Conservation (phyloP, 306 rosid genomes). For the Cucumis hystrix region DNA sequence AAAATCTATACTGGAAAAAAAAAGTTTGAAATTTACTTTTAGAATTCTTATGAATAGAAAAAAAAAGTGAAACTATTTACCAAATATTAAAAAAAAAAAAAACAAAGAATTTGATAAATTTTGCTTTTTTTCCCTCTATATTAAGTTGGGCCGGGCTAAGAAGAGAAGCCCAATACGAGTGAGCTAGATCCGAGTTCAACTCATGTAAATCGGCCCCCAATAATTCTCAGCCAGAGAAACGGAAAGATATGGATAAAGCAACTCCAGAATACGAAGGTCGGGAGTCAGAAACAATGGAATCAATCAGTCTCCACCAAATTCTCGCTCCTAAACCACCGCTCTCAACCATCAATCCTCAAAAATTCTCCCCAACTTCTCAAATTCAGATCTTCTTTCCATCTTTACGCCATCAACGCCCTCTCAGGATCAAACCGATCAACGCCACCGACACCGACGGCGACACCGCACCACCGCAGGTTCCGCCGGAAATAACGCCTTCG, state of each 20-base stretch:
- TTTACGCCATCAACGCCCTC: slow-evolving; percentile 3
- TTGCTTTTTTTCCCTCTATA: too few species aligned
- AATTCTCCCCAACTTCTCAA: slow-evolving; percentile 5
- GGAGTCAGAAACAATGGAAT: not conserved
- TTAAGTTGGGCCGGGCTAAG: not conserved
- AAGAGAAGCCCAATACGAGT: not conserved
- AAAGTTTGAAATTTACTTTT: too few species aligned
- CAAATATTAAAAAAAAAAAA: too few species aligned
- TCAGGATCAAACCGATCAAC: slow-evolving; percentile 20
- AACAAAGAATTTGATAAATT: too few species aligned
- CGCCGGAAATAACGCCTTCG: slow-evolving; percentile 13
- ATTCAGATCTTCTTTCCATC: slow-evolving; percentile 8
- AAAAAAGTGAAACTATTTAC: too few species aligned
- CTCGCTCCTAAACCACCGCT: slow-evolving; percentile 34
- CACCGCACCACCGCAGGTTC: slow-evolving; percentile 15
- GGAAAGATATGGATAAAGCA: not conserved
- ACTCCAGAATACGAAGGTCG: not conserved
- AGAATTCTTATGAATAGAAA: too few species aligned
- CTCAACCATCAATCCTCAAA: slow-evolving; percentile 14
- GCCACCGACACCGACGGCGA: slow-evolving; percentile 15
- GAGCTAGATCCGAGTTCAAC: not conserved
- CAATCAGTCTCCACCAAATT: slow-evolving; percentile 24
- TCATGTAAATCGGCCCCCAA: not conserved
- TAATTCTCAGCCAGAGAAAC: not conserved
- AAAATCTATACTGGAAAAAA: too few species aligned